Evolutionary conservation across 192 early-diverging fungal species (phyloP), one percentile per base, ranked within the genome.

Genomic region (Podila horticola): DNA sequence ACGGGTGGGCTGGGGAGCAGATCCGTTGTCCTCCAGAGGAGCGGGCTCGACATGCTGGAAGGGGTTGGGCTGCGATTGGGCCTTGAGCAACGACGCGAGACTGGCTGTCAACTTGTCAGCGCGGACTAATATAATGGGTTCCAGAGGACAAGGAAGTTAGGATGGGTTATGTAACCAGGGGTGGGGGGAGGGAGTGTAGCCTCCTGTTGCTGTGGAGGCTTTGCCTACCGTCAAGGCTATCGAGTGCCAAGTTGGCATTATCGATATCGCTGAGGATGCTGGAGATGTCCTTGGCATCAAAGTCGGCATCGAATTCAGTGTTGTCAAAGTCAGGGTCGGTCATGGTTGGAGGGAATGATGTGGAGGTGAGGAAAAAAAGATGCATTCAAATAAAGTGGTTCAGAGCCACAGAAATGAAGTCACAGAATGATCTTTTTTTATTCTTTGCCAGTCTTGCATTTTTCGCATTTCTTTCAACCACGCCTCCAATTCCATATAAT

Each of bases 211-310:
- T 13, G n/a, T 11, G 24, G 55, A 2, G 68, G 4, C 4, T 28
- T 10, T 12, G 20, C 26, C 17, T 71, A 73, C 77, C 59, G 30
- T 81, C 77, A 26, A 81, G 59, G 58, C 36, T 45, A 58, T 81
- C 77, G 28, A 81, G 70, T 15, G 77, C 77, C 26, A 69, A 48
- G 48, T 81, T 65, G 30, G 63, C 71, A 15, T 51, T 50, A 48
- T 81, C 77, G 11, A 81, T 81, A 41, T 81, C 77, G 49, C 73
- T 72, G 58, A 81, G 58, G 34, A 81, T 81, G 66, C 26, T 81
- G 52, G 77, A 81, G 58, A 81, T 73, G 58, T 81, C 75, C 4
- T 65, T 71, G 58, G 64, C 24, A 36, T 79, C 77, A 31, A 81
- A 81, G 34, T 81, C 71, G 20, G 31, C 38, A 17, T 29, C 50